Conservation (phyloP, 306 rosid genomes). For the Vigna radiata region DNA sequence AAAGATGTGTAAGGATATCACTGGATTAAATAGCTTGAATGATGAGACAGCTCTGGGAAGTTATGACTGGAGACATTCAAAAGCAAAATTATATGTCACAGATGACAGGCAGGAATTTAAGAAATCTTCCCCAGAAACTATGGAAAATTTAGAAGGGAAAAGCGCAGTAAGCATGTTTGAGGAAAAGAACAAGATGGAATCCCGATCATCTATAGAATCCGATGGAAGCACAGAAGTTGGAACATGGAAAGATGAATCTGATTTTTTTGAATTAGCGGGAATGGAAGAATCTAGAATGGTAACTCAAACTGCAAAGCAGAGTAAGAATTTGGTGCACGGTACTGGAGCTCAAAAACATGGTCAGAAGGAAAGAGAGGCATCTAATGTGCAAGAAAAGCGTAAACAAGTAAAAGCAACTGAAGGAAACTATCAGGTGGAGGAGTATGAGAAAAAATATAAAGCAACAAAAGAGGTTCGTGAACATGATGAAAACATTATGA, state of each 20-base stretch:
- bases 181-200: neutral
- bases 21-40: neutral
- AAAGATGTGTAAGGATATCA: constrained; percentile 6
- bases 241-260: constrained; percentile 9
- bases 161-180: neutral
- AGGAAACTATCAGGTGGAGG: neutral
- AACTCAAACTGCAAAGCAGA: constrained; percentile 4
- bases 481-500: neutral
- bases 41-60: neutral
- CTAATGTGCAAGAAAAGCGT: constrained; percentile 5
- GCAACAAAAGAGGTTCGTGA: neutral
- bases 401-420: neutral
- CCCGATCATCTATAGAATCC: neutral
- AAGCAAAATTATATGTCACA: neutral
- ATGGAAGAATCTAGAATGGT: constrained; percentile 8
- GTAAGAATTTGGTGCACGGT: neutral
- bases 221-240: constrained; percentile 5
- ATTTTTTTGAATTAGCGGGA: constrained; percentile 11
- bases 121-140: constrained; percentile 1
- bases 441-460: neutral
- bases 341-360: neutral
- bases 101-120: constrained; percentile 2
- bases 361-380: neutral
- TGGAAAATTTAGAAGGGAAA: neutral
- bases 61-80: constrained; percentile 8